Percentiles rank a stretch among this genome's conserved stretches.
Conservation (phyloP, 805 yeast species). For the Metschnikowia cubensis region DNA sequence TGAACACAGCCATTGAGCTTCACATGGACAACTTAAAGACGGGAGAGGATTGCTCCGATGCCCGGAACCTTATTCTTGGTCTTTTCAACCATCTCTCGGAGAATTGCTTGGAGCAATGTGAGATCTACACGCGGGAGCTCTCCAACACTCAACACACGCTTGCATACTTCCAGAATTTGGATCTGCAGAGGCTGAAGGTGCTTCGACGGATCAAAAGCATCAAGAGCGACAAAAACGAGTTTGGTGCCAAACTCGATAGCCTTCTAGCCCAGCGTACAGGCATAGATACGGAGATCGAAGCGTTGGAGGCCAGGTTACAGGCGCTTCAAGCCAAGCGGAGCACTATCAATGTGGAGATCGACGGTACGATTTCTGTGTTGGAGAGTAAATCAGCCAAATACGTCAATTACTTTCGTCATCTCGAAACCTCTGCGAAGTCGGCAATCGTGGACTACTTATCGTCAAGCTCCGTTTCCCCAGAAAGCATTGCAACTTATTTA, state of each 20-base stretch:
- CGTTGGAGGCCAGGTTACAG: constrained; percentile 33
- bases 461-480: constrained; percentile 1
- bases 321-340: constrained; percentile 32
- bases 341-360: constrained; percentile 35
- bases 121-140: constrained; percentile 41
- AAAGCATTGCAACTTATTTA: constrained; percentile 5
- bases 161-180: constrained; percentile 38
- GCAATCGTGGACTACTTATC: constrained; percentile 28
- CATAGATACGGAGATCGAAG: constrained; percentile 36
- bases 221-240: constrained; percentile 35
- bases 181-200: constrained; percentile 31
- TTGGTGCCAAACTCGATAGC: constrained; percentile 39
- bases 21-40: constrained; percentile 7
- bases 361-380: constrained; percentile 45
- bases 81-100: constrained; percentile 31
- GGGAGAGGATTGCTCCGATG: constrained; percentile 12
- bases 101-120: constrained; percentile 42
- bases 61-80: constrained; percentile 1
- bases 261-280: constrained; percentile 30
- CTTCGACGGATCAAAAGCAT: constrained; percentile 35
- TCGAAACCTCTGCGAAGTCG: constrained; percentile 36
- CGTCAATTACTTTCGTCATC: constrained; percentile 35
- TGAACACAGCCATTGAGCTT: constrained; percentile 3
- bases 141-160: constrained; percentile 24
- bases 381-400: constrained; percentile 47